phyloP scores from a whole-genome alignment of 78 protist species.

The Blattamonas nauphoetae region DNA sequence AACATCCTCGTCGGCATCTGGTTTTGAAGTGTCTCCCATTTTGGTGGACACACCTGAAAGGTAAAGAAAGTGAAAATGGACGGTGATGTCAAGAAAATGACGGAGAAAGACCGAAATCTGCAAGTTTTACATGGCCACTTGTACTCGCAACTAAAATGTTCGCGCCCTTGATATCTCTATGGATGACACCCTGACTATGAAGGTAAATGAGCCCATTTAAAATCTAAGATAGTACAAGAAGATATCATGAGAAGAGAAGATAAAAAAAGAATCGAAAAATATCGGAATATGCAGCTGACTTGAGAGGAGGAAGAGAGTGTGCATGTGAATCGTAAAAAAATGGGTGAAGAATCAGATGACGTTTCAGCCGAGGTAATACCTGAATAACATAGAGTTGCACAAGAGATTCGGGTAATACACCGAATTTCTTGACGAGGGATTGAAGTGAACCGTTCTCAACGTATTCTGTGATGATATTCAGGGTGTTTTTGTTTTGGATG shows the following conservation, averaged over 20 bases:
- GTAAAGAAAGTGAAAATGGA: no score
- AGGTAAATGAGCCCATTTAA: conserved; percentile 13
- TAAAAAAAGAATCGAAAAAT: no score
- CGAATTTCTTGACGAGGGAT: conserved; percentile 57
- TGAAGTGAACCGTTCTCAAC: conserved; percentile 81
- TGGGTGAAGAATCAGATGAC: not conserved
- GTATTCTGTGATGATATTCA: conserved; percentile 78
- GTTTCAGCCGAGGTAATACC: conserved; percentile 19
- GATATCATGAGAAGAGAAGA: no score
- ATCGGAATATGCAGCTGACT: not conserved
- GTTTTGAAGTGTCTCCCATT: not conserved
- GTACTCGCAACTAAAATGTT: conserved; percentile 9
- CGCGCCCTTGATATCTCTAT: conserved; percentile 22
- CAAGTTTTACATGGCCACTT: conserved; percentile 46
- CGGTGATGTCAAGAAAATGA: conserved; percentile 42
- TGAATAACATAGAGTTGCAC: conserved; percentile 62
- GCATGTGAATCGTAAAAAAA: no score
- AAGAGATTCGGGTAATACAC: conserved; percentile 74
- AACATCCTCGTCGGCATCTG: conserved; percentile 30
- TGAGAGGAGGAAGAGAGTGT: not conserved
- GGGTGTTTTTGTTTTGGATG: conserved; percentile 31
- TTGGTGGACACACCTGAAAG: no score
- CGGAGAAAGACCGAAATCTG: conserved; percentile 91
- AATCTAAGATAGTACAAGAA: not conserved
- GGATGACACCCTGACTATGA: conserved; percentile 16